phyloP scores from a whole-genome alignment of 257 asterid genomes.

The Datura wrightii region DNA sequence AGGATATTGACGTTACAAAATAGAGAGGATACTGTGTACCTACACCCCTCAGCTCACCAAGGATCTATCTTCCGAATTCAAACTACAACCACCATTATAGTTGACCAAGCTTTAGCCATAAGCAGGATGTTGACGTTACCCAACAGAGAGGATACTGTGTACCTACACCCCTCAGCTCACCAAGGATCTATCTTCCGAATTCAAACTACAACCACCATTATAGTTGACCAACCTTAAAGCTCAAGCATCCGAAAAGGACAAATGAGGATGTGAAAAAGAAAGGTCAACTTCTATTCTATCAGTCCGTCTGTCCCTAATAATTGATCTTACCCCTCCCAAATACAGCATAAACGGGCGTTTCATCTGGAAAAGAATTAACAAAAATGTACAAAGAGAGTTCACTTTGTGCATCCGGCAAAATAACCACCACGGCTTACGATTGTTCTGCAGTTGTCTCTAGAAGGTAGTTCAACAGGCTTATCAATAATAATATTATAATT shows the following conservation, averaged over 20 bases:
- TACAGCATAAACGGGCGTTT: background rate
- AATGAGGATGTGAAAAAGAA: background rate
- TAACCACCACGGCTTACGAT: background rate
- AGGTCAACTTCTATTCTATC: background rate
- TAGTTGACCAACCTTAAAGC: background rate
- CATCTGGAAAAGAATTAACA: background rate
- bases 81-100: too few relatives aligned
- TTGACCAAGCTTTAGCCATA: too few relatives aligned
- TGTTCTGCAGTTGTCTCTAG: slow-evolving; percentile 12
- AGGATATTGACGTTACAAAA: too few relatives aligned
- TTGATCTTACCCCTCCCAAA: background rate
- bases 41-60: too few relatives aligned
- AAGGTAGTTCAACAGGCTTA: slow-evolving; percentile 9
- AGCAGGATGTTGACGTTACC: too few relatives aligned
- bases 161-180: too few relatives aligned
- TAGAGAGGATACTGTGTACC: too few relatives aligned
- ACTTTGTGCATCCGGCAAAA: background rate
- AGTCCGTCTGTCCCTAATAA: background rate
- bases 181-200: too few relatives aligned
- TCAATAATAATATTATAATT: slow-evolving; percentile 32
- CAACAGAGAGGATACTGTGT: too few relatives aligned
- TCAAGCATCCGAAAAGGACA: background rate
- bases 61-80: too few relatives aligned
- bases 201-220: too few relatives aligned
- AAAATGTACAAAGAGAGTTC: background rate